A percentile compares a stretch with the other conserved stretches of the same genome.
These are phyloP conservation scores for Aspergillus tamarii DNA, from an alignment of 2,329 filamentous ascomycete species.

Conservation along the genomic window DNA sequence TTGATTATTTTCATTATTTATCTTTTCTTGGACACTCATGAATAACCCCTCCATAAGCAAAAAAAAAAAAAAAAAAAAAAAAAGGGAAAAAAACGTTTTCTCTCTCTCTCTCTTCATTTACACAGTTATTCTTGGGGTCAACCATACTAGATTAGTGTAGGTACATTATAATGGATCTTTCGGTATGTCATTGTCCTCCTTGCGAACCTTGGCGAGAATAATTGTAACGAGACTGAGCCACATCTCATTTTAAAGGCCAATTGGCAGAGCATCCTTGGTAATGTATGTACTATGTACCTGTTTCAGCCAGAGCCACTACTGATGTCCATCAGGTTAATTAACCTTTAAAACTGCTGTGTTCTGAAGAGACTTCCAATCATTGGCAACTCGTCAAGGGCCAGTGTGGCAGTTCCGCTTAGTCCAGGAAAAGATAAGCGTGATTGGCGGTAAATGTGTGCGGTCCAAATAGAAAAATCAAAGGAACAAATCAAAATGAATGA, in stretches of 20 bases:
- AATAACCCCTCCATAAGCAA: no score
- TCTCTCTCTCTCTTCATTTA: no score
- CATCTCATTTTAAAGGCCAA: background rate
- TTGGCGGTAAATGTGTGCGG: constrained; percentile 7
- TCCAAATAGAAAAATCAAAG: background rate
- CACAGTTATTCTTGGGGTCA: no score
- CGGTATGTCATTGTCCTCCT: background rate
- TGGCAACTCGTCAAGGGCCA: background rate
- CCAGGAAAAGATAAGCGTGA: constrained; percentile 16
- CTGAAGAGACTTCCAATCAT: background rate
- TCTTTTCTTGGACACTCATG: background rate
- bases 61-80: no score
- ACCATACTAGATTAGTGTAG: no score
- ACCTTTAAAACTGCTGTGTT: background rate
- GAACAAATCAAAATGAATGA: constrained; percentile 1
- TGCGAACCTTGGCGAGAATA: background rate
- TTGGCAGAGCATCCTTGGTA: background rate
- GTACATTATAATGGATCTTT: no score
- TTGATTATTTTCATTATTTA: no score
- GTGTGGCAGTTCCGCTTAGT: constrained; percentile 12
- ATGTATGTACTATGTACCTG: background rate
- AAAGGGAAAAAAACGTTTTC: no score
- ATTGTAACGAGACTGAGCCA: background rate
- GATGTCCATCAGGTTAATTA: background rate
- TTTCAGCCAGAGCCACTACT: background rate